Conservation (phyloP, 148 eudicot genomes). For the Camellia sinensis region DNA sequence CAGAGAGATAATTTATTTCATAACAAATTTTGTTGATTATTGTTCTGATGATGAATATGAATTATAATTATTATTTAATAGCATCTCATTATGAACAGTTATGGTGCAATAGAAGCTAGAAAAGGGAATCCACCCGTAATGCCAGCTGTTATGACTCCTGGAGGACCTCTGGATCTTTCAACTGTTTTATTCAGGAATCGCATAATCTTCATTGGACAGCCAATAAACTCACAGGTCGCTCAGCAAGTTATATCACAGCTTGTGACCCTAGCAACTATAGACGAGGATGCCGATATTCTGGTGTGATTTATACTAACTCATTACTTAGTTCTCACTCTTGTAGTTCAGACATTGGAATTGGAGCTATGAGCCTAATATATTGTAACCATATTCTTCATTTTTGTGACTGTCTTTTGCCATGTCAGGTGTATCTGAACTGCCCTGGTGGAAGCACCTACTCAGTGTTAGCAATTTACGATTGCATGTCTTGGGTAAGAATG, state of each 20-base stretch:
- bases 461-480: conserved; percentile 84
- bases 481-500: conserved; percentile 97
- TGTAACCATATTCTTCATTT: neutral
- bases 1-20: neutral
- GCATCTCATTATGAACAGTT: conserved; percentile 36
- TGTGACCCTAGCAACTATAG: conserved; percentile 81
- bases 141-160: conserved; percentile 96
- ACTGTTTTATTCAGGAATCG: conserved; percentile 83
- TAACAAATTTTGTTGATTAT: neutral
- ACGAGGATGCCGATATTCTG: conserved; percentile 87
- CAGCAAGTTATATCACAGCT: conserved; percentile 89
- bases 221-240: conserved; percentile 71
- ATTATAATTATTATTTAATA: neutral
- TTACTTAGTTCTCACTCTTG: conserved; percentile 5
- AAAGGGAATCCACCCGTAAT: conserved; percentile 73
- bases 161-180: conserved; percentile 85
- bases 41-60: neutral
- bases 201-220: conserved; percentile 86
- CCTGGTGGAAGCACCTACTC: conserved; percentile 95
- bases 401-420: conserved; percentile 8
- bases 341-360: neutral
- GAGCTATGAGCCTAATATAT: neutral
- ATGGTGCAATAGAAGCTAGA: conserved; percentile 58
- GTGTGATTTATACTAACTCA: conserved; percentile 30
- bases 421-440: conserved; percentile 77